These are phyloP conservation scores for Chalciporus chontae DNA, from an alignment of 768 basidiomycete species.

Conservation along the genomic window DNA sequence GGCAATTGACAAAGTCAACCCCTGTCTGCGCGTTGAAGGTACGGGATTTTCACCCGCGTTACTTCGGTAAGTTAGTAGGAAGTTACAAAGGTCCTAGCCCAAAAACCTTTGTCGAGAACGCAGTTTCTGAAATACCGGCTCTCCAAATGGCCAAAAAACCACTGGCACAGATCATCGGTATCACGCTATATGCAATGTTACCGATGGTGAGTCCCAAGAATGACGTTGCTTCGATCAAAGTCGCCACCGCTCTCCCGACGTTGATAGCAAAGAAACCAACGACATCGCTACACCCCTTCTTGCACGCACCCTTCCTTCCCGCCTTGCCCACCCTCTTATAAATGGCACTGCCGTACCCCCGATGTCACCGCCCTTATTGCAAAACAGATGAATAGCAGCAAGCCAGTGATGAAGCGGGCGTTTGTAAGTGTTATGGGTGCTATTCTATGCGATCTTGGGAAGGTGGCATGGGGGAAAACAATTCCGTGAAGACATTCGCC, in stretches of 20 bases:
- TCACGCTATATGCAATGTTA: slow-evolving; percentile 79
- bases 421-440: slow-evolving; percentile 63
- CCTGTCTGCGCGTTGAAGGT: too few species aligned
- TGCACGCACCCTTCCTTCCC: slow-evolving; percentile 49
- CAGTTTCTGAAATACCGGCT: slow-evolving; percentile 64
- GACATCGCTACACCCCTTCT: slow-evolving; percentile 61
- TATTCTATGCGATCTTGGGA: slow-evolving; percentile 48
- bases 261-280: slow-evolving; percentile 68
- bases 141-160: slow-evolving; percentile 83
- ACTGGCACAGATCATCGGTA: slow-evolving; percentile 82
- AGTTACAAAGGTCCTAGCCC: slow-evolving; percentile 42
- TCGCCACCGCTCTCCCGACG: slow-evolving; percentile 37
- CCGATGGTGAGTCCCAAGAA: slow-evolving; percentile 49
- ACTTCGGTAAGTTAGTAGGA: too few species aligned
- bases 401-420: slow-evolving; percentile 56
- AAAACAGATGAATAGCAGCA: slow-evolving; percentile 71
- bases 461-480: slow-evolving; percentile 24
- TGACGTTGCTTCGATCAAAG: slow-evolving; percentile 42
- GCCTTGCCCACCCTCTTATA: slow-evolving; percentile 54
- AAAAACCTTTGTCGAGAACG: slow-evolving; percentile 39
- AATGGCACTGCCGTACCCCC: slow-evolving; percentile 39
- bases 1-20: too few species aligned
- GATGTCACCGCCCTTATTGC: slow-evolving; percentile 48
- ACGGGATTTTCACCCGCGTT: too few species aligned
- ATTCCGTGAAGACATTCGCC: slow-evolving; percentile 50